Conservation (phyloP, 1,139 yeast species). For the Pneumocystis oryctolagi region DNA sequence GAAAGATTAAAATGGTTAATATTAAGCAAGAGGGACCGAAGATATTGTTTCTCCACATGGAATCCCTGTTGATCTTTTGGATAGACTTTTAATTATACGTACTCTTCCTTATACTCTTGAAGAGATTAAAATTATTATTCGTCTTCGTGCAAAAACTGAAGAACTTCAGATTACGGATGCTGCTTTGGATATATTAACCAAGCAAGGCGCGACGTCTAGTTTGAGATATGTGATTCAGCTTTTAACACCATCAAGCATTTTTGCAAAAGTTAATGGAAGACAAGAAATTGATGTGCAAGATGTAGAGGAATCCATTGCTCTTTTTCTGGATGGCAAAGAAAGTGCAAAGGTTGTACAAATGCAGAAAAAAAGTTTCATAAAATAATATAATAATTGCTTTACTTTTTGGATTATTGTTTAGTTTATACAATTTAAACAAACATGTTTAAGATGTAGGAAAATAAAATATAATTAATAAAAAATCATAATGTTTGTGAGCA, state of each 20-base stretch:
- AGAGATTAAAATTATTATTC: conserved; percentile 68
- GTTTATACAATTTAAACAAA: no score
- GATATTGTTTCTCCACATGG: conserved; percentile 90
- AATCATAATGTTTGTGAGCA: background rate
- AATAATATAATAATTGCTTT: background rate
- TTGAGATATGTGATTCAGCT: conserved; percentile 84
- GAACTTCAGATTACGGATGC: conserved; percentile 45
- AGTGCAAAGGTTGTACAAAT: conserved; percentile 61
- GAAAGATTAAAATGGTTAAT: background rate
- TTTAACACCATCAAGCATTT: conserved; percentile 76
- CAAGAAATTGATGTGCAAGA: conserved; percentile 54
- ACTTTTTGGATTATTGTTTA: background rate
- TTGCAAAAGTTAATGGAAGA: conserved; percentile 62
- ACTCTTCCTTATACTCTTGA: conserved; percentile 74
- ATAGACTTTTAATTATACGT: conserved; percentile 76
- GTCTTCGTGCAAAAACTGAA: conserved; percentile 68
- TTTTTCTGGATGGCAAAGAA: conserved; percentile 80
- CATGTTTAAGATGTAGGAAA: background rate
- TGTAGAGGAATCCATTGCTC: conserved; percentile 68
- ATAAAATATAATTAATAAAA: background rate
- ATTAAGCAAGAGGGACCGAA: conserved; percentile 46
- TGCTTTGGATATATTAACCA: conserved; percentile 60
- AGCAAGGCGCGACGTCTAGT: conserved; percentile 58
- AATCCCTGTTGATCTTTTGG: conserved; percentile 86
- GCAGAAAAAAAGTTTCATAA: conserved; percentile 8